Base-by-base conservation (phyloP, 768 basidiomycete species). In the Hysterangium stoloniferum region DNA sequence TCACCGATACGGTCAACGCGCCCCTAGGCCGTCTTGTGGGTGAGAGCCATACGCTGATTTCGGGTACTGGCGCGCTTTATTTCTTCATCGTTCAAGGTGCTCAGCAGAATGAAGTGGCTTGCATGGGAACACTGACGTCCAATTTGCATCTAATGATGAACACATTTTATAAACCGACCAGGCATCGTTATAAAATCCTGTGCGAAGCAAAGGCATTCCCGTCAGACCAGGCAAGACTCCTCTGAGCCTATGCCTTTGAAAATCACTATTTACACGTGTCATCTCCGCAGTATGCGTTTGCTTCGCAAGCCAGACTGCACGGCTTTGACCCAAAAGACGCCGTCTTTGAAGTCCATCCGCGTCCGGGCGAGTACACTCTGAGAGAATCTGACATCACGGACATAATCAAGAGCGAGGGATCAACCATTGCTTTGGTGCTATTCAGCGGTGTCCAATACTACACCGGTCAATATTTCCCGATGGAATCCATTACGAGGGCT, bases 381-480 rank as follows among this genome's bases (percentile, higher is more conserved):
- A 79, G 92, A 57, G 86, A 87, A 60, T 80, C 87, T 60, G 96
- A 99, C 66, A 94, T 98, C 59, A 69, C 97, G 31, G 72, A 77
- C 49, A 69, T 70, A 41, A 82, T 99, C 58, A 75, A 78, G 44
- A 72, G 77, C 56, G 77, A 93, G 62, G 89, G 88, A 13, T 58
- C 75, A 44, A 74, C 74, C 38, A 91, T 97, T 57, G 88, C 96
- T 27, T 75, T 99, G 34, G 91, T 98, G 52, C 77, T 97, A 53
- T 86, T 99, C 62, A 84, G 86, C 49, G 91, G 95, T 2, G 82
- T 98, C 29, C 95, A 98, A 66, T 99, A 93, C 70, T 99, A 97
- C 69, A 95, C 92, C 20, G 96, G 94, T 12, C 94, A 99, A 66
- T 81, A 73, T 68, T 98, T 99, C 70, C 85, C 91, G 46, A 91